Evolutionary conservation across 352 stramenopile species (phyloP), one percentile per base, ranked within the genome.

Genomic region (Phytophthora brassicae): DNA sequence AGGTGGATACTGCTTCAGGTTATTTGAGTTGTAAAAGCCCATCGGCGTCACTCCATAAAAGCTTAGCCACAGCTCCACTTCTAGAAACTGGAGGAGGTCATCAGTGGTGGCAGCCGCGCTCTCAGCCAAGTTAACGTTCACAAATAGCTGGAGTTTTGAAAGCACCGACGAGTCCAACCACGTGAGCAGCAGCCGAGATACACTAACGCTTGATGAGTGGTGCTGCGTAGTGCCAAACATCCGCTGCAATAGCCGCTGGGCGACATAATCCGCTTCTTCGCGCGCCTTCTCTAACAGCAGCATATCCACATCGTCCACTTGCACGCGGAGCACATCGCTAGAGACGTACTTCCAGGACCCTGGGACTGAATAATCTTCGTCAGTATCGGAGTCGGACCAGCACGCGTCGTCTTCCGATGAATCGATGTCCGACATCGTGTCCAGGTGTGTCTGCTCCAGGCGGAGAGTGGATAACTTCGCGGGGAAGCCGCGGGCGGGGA

Each of bases 201-300:
- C 23, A 16, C 26, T 51, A 13, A 51, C 14, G 44, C 44, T 23
- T 51, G 44, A 12, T 16, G 23, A 41, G 44, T 51, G 38, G 24
- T 51, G 26, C 26, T 51, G 44, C 26, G 44, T 51, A 26, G 44
- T 51, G 44, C 24, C 24, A n/a, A 51, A 38, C 23, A 51, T 51
- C 26, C 44, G 44, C 24, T 51, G 14, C 44, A 39, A 39, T 39
- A 39, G 44, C 17, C 44, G 19, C 44, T 38, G 38, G 23, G 39
- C 24, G 7, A 38, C 44, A 6, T 39, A 39, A 26, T 22, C 44
- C 39, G 8, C 44, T 23, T 51, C 44, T 51, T 51, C 26, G 19
- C 4, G 23, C 12, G 44, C 24, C 23, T 51, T 51, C 24, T 6
- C 44, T 9, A 51, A 16, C 44, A 51, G 24, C 22, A 51, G 9